Conservation (phyloP, 2,329 filamentous ascomycete species). For the Trichoderma asperellum region DNA sequence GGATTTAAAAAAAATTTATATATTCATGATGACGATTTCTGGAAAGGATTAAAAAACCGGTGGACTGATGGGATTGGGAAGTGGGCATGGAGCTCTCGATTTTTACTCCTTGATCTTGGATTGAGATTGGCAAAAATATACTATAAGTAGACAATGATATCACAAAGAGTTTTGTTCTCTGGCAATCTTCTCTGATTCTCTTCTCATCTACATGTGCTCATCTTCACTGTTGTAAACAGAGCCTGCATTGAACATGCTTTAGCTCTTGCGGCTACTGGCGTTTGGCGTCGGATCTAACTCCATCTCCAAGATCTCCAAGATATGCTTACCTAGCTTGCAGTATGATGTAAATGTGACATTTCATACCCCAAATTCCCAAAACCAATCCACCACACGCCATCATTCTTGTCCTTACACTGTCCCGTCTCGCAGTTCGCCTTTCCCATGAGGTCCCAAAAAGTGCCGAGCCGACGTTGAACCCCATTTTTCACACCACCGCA, state of each 20-base stretch:
- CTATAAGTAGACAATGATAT: constrained; percentile 6
- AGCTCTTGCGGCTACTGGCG: constrained; percentile 3
- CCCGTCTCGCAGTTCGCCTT: neutral
- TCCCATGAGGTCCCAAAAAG: neutral
- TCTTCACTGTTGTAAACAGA: neutral
- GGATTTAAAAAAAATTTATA: constrained; percentile 18
- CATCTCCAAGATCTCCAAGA: neutral
- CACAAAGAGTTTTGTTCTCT: neutral
- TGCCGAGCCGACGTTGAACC: neutral
- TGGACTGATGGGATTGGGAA: neutral
- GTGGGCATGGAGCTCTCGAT: neutral
- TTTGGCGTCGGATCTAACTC: constrained; percentile 9
- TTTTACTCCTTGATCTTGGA: neutral
- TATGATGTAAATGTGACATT: constrained; percentile 27
- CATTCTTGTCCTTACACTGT: neutral
- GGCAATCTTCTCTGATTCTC: neutral
- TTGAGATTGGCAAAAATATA: constrained; percentile 15
- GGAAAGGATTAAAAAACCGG: constrained; percentile 3
- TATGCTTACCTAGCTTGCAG: neutral
- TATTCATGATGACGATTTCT: constrained; percentile 12
- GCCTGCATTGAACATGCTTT: neutral
- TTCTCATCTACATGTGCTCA: neutral
- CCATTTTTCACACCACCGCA: neutral
- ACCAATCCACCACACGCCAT: neutral
- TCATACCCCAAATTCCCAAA: neutral